Evolutionary conservation across 2,329 filamentous ascomycete species (phyloP), one percentile per base, ranked within the genome.

Genomic region (Pleoardoris graminearum): DNA sequence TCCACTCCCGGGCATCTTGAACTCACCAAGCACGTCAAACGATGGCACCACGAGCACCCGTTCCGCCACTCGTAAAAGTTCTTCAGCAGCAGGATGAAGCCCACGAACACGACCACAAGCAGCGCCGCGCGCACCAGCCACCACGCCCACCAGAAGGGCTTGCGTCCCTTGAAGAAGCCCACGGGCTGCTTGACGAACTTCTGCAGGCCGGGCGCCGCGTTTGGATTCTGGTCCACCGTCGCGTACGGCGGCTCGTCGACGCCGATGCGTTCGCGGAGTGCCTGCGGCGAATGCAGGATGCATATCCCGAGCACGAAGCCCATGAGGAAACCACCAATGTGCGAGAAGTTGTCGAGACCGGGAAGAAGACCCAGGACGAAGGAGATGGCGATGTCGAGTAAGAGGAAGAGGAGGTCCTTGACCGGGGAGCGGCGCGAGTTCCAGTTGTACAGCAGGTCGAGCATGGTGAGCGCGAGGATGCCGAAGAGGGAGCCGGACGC

Each of bases 61-160:
- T 85, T 85, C 53, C 83, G 82, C 71, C 87, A 86, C 58, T 83
- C 83, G 76, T 97, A 97, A 71, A 99, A 99, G 76, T 97, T 94
- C 70, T 91, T 86, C 54, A 97, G 74, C 48, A 99, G 79, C 38
- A 97, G 77, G 55, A 96, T 89, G 71, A 97, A 97, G 1, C 88
- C 87, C 35, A 96, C 82, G 30, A 96, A 79, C 29, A 92, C 88
- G n/a, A 86, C 82, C 7, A 96, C 82, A 46, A 99, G 77, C 21
- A 88, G 87, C 0, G 82, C 90, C 1, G 83, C 89, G 16, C 94
- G 84, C 23, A 97, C 81, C 19, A 96, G 75, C 93, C 93, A 97
- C 94, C 94, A 99, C 5, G 79, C 88, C 94, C 94, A 99, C 94
- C 94, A 99, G 7, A 96, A 80, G 19, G 89, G 88, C 72, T 96